Conservation (phyloP, 2,329 filamentous ascomycete species). For the Fulvia fulva region DNA sequence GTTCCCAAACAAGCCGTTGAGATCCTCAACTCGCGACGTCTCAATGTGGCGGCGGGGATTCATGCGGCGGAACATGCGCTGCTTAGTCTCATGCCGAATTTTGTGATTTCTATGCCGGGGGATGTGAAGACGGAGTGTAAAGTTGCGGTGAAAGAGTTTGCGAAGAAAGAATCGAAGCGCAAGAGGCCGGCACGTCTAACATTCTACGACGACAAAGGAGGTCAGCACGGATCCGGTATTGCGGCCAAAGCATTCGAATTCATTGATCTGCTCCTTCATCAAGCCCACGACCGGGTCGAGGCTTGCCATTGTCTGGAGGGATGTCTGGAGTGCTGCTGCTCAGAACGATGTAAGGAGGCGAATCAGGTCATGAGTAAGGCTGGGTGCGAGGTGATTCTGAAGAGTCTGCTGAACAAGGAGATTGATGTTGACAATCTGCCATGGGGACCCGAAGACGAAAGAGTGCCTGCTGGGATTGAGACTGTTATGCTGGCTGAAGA, state of each 20-base stretch:
- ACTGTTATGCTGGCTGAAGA: conserved; percentile 73
- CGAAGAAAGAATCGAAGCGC: conserved; percentile 61
- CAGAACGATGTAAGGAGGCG: conserved; percentile 75
- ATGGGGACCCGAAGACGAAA: conserved; percentile 72
- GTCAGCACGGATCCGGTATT: conserved; percentile 76
- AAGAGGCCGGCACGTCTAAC: conserved; percentile 85
- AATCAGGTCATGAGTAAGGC: conserved; percentile 95
- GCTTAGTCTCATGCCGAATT: conserved; percentile 80
- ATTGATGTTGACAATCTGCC: conserved; percentile 82
- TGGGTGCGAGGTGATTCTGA: conserved; percentile 76
- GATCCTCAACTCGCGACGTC: conserved; percentile 65
- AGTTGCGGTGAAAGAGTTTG: conserved; percentile 80
- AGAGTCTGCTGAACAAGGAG: conserved; percentile 67
- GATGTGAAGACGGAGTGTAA: conserved; percentile 96
- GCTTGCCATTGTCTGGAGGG: conserved; percentile 73
- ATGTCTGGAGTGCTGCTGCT: conserved; percentile 86
- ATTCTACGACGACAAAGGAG: conserved; percentile 94
- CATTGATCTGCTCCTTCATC: conserved; percentile 69
- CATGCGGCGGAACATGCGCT: conserved; percentile 93
- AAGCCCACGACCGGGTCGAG: conserved; percentile 73
- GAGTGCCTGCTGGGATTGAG: conserved; percentile 67
- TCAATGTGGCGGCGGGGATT: conserved; percentile 85
- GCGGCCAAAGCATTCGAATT: conserved; percentile 93
- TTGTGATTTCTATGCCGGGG: conserved; percentile 82
- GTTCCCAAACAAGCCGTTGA: conserved; percentile 75